Percentiles rank a stretch among this genome's conserved stretches.
Conservation (phyloP, 208 protist species). For the Wallacemonas sp. region DNA sequence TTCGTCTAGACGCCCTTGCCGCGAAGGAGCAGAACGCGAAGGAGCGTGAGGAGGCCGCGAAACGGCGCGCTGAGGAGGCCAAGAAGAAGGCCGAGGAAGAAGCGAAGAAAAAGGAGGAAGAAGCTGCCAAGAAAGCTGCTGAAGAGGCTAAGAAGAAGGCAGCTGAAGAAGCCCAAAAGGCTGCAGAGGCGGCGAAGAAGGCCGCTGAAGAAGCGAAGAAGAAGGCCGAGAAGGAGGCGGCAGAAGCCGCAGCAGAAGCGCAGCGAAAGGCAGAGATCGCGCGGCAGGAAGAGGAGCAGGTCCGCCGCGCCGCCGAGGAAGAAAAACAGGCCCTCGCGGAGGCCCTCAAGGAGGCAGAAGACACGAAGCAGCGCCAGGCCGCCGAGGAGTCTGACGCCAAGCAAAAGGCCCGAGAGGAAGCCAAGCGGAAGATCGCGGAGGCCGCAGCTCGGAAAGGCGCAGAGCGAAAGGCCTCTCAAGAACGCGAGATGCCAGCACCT, state of each 20-base stretch:
- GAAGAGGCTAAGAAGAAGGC: not conserved
- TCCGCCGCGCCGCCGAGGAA: conserved; percentile 6
- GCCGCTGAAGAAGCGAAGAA: conserved; percentile 4
- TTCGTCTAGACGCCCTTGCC: not conserved
- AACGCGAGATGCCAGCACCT: no score
- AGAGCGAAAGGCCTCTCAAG: not conserved
- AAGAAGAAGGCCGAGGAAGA: conserved; percentile 4
- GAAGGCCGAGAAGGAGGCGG: conserved; percentile 5
- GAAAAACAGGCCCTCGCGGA: not conserved
- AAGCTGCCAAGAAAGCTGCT: not conserved
- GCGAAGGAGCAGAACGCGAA: conserved; percentile 10
- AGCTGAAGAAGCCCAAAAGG: not conserved
- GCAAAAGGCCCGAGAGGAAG: not conserved
- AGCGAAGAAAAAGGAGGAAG: not conserved
- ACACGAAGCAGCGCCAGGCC: not conserved
- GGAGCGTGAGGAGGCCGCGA: not conserved
- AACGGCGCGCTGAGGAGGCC: not conserved
- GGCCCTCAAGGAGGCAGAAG: conserved; percentile 10
- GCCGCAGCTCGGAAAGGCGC: not conserved
- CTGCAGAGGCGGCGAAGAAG: conserved; percentile 13
- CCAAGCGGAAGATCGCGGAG: not conserved
- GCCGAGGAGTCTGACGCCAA: not conserved
- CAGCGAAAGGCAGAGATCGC: conserved; percentile 7
- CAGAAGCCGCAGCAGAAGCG: conserved; percentile 8
- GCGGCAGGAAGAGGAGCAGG: conserved; percentile 15